Evolutionary conservation across 441 rosid genomes (phyloP), one percentile per base, ranked within the genome.

Genomic region (Melastoma candidum): DNA sequence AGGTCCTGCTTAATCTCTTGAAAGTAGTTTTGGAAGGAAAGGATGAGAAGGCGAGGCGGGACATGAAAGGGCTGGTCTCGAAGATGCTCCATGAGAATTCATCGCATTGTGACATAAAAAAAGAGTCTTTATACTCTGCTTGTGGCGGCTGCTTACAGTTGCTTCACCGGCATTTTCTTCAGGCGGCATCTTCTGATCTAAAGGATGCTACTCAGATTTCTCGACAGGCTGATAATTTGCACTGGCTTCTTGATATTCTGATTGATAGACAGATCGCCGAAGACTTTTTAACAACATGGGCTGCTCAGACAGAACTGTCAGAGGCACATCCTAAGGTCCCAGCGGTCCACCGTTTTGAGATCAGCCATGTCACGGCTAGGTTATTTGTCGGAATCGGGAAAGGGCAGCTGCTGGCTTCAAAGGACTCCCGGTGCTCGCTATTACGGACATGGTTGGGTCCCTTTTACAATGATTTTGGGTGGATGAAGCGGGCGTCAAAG

Each of bases 31-130:
- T 89, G 2, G 95, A 86, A 58, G 98, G 98, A 10, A 89, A 86
- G 74, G 96, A 93, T 25, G 98, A 93, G 80, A 93, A 86, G 68
- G 97, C 98, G 0, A 79, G 95, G 70, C 96, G 97, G 14, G 95
- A 93, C 49, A 93, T 93, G 98, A 89, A 93, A 76, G 92, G 81
- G 0, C 69, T 93, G 54, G 90, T 93, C n/a, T 81, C 80, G 1
- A 93, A 89, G 75, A 84, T 93, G 98, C 98, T 93, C 53, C 86
- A 75, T 10, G 97, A 93, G 78, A 93, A 81, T 72, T 77, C 97
- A 0, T 93, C 88, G 22, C 95, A 88, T 26, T 84, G 72, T 57
- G 95, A 86, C 72, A 84, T 93, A 46, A 66, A 85, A 46, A 93
- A 86, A 74, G 98, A 84, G 65, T 88, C 97, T 0, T 64, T 93